Percentiles rank a stretch among this genome's conserved stretches.
Conservation (phyloP, 129 eudicot species). For the Lonicera japonica region DNA sequence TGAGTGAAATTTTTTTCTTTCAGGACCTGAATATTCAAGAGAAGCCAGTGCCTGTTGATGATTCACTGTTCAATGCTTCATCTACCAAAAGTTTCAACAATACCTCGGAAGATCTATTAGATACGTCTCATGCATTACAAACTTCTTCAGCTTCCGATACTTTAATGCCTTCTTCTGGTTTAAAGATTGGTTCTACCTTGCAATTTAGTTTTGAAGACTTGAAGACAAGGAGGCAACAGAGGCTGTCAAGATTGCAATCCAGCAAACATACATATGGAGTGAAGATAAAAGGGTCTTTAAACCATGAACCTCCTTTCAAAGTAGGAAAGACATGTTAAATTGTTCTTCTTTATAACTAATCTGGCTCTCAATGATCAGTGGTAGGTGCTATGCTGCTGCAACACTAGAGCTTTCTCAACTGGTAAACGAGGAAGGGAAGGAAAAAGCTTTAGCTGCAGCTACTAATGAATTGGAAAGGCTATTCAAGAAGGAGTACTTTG, state of each 20-base stretch:
- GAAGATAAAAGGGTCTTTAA: constrained; percentile 36
- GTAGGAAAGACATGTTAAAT: background rate
- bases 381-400: constrained; percentile 73
- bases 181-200: constrained; percentile 47
- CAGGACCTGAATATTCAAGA: constrained; percentile 38
- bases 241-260: constrained; percentile 41
- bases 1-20: constrained; percentile 11
- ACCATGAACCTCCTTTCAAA: background rate
- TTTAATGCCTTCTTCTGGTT: constrained; percentile 34
- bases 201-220: constrained; percentile 66
- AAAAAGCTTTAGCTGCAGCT: constrained; percentile 83
- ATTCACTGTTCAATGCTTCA: constrained; percentile 24
- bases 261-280: constrained; percentile 22
- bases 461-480: constrained; percentile 79
- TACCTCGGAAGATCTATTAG: constrained; percentile 23
- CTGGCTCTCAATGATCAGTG: constrained; percentile 10
- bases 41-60: constrained; percentile 20
- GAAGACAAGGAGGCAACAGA: constrained; percentile 57
- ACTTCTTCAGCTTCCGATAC: constrained; percentile 36
- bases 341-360: constrained; percentile 13
- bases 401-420: constrained; percentile 61
- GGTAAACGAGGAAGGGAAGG: constrained; percentile 63
- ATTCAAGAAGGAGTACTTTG: constrained; percentile 75
- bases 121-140: constrained; percentile 23
- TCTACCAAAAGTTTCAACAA: constrained; percentile 17